Percentiles rank a stretch among this genome's conserved stretches.
phyloP scores from a whole-genome alignment of 371 early-diverging fungal species.

The Lichtheimia corymbifera region DNA sequence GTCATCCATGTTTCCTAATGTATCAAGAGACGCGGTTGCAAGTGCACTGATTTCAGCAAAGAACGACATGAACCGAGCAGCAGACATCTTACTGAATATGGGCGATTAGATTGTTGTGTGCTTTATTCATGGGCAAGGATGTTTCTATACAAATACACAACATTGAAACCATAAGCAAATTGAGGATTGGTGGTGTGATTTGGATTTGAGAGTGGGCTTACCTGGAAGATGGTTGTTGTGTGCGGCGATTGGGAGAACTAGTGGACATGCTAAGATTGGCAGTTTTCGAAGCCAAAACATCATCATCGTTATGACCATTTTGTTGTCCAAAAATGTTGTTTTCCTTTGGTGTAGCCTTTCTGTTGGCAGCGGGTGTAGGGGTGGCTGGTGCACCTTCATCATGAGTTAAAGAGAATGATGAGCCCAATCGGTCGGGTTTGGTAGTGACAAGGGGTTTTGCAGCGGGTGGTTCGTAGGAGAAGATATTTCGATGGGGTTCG shows the following conservation, averaged over 20 bases:
- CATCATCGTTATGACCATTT: conserved; percentile 7
- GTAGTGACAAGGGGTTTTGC: conserved; percentile 32
- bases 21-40: conserved; percentile 56
- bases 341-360: conserved; percentile 6
- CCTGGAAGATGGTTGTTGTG: conserved; percentile 6
- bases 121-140: conserved; percentile 15
- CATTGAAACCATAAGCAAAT: background rate
- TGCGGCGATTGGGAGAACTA: conserved; percentile 6
- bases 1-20: conserved; percentile 57
- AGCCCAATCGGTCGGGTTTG: conserved; percentile 30
- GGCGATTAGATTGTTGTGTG: conserved; percentile 9
- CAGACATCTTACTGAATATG: conserved; percentile 51
- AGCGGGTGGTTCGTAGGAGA: conserved; percentile 42
- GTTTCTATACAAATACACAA: conserved; percentile 9
- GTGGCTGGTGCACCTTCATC: conserved; percentile 20
- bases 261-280: conserved; percentile 10
- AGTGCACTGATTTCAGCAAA: conserved; percentile 57
- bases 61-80: conserved; percentile 60
- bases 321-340: conserved; percentile 3
- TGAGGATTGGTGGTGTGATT: background rate
- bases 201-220: background rate
- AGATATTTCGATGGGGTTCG: conserved; percentile 39
- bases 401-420: conserved; percentile 30
- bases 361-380: background rate
- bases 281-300: conserved; percentile 9